Evolutionary conservation across 2,329 filamentous ascomycete species (phyloP), one percentile per base, ranked within the genome.

Genomic region (Knoxdaviesia capensis): DNA sequence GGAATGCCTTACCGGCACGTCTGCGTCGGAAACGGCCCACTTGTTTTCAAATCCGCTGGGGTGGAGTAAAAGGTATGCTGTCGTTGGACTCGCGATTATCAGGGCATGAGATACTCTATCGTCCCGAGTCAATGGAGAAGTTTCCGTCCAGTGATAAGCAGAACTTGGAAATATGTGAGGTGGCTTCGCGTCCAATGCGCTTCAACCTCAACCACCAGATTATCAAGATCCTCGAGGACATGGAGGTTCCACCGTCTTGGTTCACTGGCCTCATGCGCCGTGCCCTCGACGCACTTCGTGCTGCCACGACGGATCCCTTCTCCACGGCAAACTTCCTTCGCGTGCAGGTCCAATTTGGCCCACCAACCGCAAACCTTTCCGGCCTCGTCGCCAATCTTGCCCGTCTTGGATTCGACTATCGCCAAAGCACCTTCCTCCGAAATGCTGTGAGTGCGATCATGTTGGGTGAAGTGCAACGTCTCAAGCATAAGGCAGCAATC

Each of bases 171-270:
- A 82, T 86, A 38, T 87, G 80, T 51, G 80, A 79, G 39, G 67
- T 73, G 36, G 76, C 74, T 0, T 74, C 72, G 34, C 73, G 67
- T 41, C 77, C 81, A 0, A 65, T 88, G 6, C 71, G 71, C 0
- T 64, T 87, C 48, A 71, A 76, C 11, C 66, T 92, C 1, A 92
- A 92, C 51, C 74, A 80, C 1, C 82, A 83, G 48, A 65, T 87
- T 46, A 85, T 92, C 59, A 92, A 92, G 54, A 85, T 92, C 5
- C 56, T 93, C 1, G 85, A 93, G 52, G 85, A 92, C 48, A 74
- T 88, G 55, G 67, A 69, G 0, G 74, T 80, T 0, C 53, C 63
- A 0, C 52, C 60, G 1, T 43, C 57, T 0, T 78, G 71, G 54
- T 88, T 93, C 48, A 52, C 79, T 7, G 51, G 63, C 0, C 57